A percentile compares a stretch with the other conserved stretches of the same genome.
Evolutionary conservation across 1,139 yeast genomes (phyloP).

Genomic region (Scheffersomyces cryptocercus): DNA sequence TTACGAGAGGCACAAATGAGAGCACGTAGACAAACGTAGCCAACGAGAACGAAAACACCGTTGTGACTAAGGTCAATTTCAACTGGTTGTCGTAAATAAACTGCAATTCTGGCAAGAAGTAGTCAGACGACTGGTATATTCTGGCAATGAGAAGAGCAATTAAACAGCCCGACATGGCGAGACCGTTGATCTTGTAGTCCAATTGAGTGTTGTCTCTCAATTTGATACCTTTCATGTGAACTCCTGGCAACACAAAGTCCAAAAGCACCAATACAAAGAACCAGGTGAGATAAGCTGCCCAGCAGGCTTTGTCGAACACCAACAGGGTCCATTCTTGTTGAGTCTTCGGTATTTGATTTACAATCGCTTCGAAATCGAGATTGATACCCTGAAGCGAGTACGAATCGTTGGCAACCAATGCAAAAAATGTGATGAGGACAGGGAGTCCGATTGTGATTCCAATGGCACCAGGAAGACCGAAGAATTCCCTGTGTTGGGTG

Average conservation of each 20-base stretch:
- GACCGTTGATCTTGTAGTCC: slow-evolving; percentile 81
- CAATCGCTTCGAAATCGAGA: slow-evolving; percentile 40
- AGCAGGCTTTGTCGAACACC: slow-evolving; percentile 43
- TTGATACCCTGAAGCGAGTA: slow-evolving; percentile 52
- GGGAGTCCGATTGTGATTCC: slow-evolving; percentile 72
- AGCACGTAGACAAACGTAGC: slow-evolving; percentile 64
- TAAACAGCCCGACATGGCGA: slow-evolving; percentile 52
- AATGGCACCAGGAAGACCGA: slow-evolving; percentile 74
- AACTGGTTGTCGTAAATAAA: slow-evolving; percentile 70
- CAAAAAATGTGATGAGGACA: slow-evolving; percentile 55
- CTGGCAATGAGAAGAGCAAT: slow-evolving; percentile 51
- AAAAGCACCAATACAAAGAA: slow-evolving; percentile 61
- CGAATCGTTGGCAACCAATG: slow-evolving; percentile 56
- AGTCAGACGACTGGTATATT: slow-evolving; percentile 47
- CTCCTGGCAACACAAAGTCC: slow-evolving; percentile 78
- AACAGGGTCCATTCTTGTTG: slow-evolving; percentile 26
- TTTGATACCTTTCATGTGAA: slow-evolving; percentile 59
- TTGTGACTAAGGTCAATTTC: slow-evolving; percentile 63
- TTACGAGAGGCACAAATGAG: slow-evolving; percentile 63
- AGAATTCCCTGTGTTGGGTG: slow-evolving; percentile 72
- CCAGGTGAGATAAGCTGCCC: slow-evolving; percentile 77
- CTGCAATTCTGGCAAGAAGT: slow-evolving; percentile 71
- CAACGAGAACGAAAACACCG: slow-evolving; percentile 61
- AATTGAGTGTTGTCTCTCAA: slow-evolving; percentile 76
- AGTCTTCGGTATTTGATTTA: slow-evolving; percentile 24